Evolutionary conservation across 805 yeast genomes (phyloP).

Genomic region (Teunomyces atbi): DNA sequence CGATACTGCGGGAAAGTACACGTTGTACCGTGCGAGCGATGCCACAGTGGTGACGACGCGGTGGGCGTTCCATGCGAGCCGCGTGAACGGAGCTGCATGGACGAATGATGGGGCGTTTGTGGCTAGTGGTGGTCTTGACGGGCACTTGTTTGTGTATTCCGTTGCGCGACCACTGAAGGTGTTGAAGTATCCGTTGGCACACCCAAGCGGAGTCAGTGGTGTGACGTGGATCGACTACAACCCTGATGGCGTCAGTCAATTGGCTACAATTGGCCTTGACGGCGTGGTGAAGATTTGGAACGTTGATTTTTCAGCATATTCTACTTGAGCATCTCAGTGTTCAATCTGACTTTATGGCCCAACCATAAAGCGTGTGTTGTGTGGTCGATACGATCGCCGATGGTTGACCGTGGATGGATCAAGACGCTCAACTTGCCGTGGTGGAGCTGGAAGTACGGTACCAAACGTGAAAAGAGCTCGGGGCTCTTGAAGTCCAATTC

Average conservation of each 20-base stretch:
- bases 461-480: slow-evolving; percentile 40
- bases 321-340: slow-evolving; percentile 11
- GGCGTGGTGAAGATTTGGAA: slow-evolving; percentile 78
- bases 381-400: slow-evolving; percentile 47
- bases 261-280: slow-evolving; percentile 78
- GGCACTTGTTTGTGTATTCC: slow-evolving; percentile 75
- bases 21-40: slow-evolving; percentile 59
- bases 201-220: slow-evolving; percentile 80
- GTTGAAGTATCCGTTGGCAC: slow-evolving; percentile 73
- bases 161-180: slow-evolving; percentile 77
- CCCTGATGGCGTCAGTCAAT: slow-evolving; percentile 23
- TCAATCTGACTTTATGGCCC: slow-evolving; percentile 41
- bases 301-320: slow-evolving; percentile 25
- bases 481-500: slow-evolving; percentile 53
- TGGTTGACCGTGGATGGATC: slow-evolving; percentile 50
- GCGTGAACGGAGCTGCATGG: slow-evolving; percentile 79
- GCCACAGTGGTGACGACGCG: slow-evolving; percentile 69
- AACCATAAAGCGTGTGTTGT: slow-evolving; percentile 58
- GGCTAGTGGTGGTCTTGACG: slow-evolving; percentile 81
- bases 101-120: slow-evolving; percentile 66
- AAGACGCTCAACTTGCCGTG: slow-evolving; percentile 53
- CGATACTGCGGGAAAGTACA: slow-evolving; percentile 81
- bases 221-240: slow-evolving; percentile 64
- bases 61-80: slow-evolving; percentile 95
- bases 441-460: slow-evolving; percentile 52